Percentiles rank a stretch among this genome's conserved stretches.
These are phyloP conservation scores for Furcasterigmium sp. DNA, from an alignment of 2,329 filamentous ascomycete genomes.

Conservation along the genomic window DNA sequence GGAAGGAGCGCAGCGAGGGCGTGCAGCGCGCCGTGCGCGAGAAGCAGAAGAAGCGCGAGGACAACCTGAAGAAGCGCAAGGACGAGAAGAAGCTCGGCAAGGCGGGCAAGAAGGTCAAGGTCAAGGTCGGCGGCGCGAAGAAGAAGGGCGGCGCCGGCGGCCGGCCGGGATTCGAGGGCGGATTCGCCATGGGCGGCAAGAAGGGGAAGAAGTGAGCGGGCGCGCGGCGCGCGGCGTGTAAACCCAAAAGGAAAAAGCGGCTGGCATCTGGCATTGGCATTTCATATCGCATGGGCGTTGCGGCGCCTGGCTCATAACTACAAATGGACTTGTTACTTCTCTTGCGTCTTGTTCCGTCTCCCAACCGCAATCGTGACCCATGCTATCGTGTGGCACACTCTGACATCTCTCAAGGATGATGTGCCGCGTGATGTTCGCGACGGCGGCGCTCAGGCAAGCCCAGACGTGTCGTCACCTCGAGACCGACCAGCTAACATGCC, in stretches of 20 bases:
- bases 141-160: constrained; percentile 46
- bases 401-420: too few species aligned
- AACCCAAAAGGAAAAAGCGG: too few species aligned
- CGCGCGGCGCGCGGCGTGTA: too few species aligned
- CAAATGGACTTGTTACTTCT: too few species aligned
- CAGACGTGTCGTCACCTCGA: too few species aligned
- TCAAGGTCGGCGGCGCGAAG: constrained; percentile 26
- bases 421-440: too few species aligned
- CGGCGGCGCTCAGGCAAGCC: too few species aligned
- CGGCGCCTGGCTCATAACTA: constrained; percentile 1
- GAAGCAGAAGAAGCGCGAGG: constrained; percentile 76
- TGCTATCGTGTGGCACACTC: too few species aligned
- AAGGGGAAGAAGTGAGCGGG: constrained; percentile 26
- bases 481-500: too few species aligned
- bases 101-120: constrained; percentile 53
- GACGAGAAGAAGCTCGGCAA: constrained; percentile 64
- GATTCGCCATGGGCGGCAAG: constrained; percentile 50
- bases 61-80: constrained; percentile 67
- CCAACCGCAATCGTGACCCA: too few species aligned
- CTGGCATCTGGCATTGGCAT: background rate
- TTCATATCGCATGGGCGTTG: constrained; percentile 4
- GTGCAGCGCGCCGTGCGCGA: constrained; percentile 73
- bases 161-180: constrained; percentile 65
- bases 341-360: too few species aligned
- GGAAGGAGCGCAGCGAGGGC: constrained; percentile 67